Conservation (phyloP, 2,329 filamentous ascomycete species). For the Erysiphe neolycopersici region DNA sequence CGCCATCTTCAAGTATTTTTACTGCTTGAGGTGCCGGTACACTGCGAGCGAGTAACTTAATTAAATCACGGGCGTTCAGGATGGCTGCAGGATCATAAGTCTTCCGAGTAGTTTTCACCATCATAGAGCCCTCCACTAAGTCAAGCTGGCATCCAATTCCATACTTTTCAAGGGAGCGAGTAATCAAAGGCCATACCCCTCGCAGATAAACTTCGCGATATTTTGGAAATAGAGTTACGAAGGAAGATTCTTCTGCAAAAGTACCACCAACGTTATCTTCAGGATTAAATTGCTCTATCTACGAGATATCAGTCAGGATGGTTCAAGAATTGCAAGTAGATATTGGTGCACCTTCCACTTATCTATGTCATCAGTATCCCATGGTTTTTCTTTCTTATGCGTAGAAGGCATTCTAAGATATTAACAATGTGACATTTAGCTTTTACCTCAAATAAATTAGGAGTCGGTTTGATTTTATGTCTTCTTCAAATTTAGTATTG, state of each 20-base stretch:
- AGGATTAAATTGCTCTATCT: constrained; percentile 60
- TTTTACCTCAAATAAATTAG: neutral
- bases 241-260: constrained; percentile 82
- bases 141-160: constrained; percentile 83
- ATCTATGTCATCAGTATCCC: constrained; percentile 92
- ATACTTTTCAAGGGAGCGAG: constrained; percentile 57
- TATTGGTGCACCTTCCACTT: constrained; percentile 49
- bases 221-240: constrained; percentile 71
- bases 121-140: constrained; percentile 88
- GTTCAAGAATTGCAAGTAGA: neutral
- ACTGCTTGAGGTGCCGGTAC: constrained; percentile 83
- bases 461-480: constrained; percentile 1
- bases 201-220: constrained; percentile 88
- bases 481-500: too few species aligned
- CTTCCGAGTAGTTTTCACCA: constrained; percentile 77
- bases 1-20: constrained; percentile 77
- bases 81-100: constrained; percentile 83
- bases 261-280: constrained; percentile 66
- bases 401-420: constrained; percentile 47
- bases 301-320: constrained; percentile 2
- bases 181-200: constrained; percentile 80
- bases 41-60: constrained; percentile 73
- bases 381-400: constrained; percentile 71
- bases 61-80: constrained; percentile 76
- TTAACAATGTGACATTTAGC: neutral